phyloP scores from a whole-genome alignment of 2,329 filamentous ascomycete species.

The Xylariaceae sp. region DNA sequence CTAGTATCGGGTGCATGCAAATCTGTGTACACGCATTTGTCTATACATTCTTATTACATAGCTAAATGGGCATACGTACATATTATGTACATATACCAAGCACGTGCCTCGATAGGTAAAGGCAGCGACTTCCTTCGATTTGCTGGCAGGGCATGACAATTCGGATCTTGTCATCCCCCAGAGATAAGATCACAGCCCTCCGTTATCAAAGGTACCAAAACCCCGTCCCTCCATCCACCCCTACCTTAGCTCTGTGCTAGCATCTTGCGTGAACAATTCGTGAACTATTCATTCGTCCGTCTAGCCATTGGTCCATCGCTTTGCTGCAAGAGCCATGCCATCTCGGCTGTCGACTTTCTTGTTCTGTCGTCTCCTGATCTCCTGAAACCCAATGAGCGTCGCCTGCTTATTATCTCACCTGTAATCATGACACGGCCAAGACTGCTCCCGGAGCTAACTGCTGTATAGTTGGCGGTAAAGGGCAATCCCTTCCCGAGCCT shows the following conservation, averaged over 20 bases:
- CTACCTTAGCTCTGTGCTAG: conserved; percentile 21
- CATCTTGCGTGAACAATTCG: neutral
- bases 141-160: conserved; percentile 22
- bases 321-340: conserved; percentile 24
- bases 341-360: conserved; percentile 13
- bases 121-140: neutral
- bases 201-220: conserved; percentile 23
- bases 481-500: conserved; percentile 6
- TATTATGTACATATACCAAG: too few species aligned
- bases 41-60: neutral
- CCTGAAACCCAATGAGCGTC: conserved; percentile 14
- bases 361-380: conserved; percentile 8
- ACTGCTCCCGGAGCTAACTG: neutral
- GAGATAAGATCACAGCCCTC: conserved; percentile 27
- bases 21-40: conserved; percentile 1
- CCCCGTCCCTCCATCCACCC: neutral
- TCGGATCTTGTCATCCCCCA: conserved; percentile 28
- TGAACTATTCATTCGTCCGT: conserved; percentile 20
- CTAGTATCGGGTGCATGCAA: neutral
- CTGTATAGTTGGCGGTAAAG: conserved; percentile 12
- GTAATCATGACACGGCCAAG: conserved; percentile 11
- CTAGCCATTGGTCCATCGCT: conserved; percentile 17
- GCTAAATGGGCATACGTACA: too few species aligned
- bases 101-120: too few species aligned
- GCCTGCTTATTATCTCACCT: conserved; percentile 17